Base-by-base conservation (phyloP, 305 asterid species). In the Plantago lanceolata region DNA sequence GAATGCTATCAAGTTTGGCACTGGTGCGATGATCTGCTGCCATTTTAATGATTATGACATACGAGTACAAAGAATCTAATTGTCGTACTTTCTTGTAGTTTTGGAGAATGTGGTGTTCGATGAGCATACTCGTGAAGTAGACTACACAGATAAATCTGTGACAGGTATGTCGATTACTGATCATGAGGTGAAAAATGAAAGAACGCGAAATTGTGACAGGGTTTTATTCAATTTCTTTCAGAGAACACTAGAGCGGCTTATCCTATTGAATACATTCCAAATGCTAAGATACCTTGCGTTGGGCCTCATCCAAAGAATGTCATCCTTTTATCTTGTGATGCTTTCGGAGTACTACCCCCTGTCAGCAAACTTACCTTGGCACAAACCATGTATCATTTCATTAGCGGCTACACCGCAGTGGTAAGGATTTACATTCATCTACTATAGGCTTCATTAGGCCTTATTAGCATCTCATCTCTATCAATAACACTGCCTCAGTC, bases 321-420 rank as follows among this genome's bases (percentile, higher is more conserved):
- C 73, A 92, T 92, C 56, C 88, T 92, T 53, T 70, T 92, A 73
- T 93, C 98, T 24, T 92, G 98, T 64, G 98, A 92, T 69, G 98
- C 98, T 20, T 92, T 92, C 47, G 97, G 98, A 5, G 98, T 92
- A 78, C 95, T 92, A 4, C 98, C 98, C 0, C 98, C 98, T 0
- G 88, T 92, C 79, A 89, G 97, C 95, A 89, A 87, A 79, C 76
- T 92, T 68, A 85, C 40, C 84, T 69, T 91, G 73, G 80, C 94
- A 20, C 98, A 91, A 70, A 86, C 96, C 55, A 91, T 91, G 98
- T 91, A 91, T 69, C 98, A 91, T 79, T 91, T 91, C 80, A 91
- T 91, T 79, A 91, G 96, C 60, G 98, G 98, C 73, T 92, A 92
- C 67, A 92, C 98, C 11, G 97, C 98, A 48, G 75, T 92, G 87